Base-by-base conservation (phyloP, 306 rosid species). In the Bauhinia variegata region DNA sequence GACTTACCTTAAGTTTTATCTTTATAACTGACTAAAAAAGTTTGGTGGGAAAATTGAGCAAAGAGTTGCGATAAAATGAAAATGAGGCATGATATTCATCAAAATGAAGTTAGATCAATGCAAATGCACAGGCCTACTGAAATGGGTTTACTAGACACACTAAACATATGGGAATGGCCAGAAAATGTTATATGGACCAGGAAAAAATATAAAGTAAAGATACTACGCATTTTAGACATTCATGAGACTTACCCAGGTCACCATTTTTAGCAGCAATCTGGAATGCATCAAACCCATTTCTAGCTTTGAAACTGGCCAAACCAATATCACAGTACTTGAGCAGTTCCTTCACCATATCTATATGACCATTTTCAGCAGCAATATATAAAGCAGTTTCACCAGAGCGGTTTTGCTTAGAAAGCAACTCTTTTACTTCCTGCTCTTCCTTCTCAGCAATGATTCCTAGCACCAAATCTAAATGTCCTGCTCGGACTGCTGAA, bases 251-350 rank as follows among this genome's bases (percentile, higher is more conserved):
- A 87, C 96, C 93, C 44, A 89, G 61, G 68, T 83, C 47, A 53
- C 93, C 96, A 75, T 83, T 84, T 78, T 87, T 87, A 68, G 96
- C 84, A 85, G 93, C 91, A 73, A 89, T 43, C 43, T 83, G 96
- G 57, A 89, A 89, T 38, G 96, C 89, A 71, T 89, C 96, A 23
- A 46, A 85, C 39, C 89, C 87, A 79, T 83, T 85, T 75, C 79
- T 74, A 77, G 96, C 93, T 79, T 82, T 89, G 66, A 57, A 34
- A 41, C 83, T 18, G 54, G 86, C 93, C 75, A 80, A 57, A 8
- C 81, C 71, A 75, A 54, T 18, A 65, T 89, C 89, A 62, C 79
- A 80, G 67, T 73, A 70, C 70, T 46, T 68, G 49, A 89, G 79
- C 83, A 87, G 52, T 70, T 68, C 84, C 76, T 85, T 82, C 50